Percentiles rank a stretch among this genome's conserved stretches.
Evolutionary conservation across 768 basidiomycete species (phyloP).

Genomic region (Macrolepiota dolichaula): DNA sequence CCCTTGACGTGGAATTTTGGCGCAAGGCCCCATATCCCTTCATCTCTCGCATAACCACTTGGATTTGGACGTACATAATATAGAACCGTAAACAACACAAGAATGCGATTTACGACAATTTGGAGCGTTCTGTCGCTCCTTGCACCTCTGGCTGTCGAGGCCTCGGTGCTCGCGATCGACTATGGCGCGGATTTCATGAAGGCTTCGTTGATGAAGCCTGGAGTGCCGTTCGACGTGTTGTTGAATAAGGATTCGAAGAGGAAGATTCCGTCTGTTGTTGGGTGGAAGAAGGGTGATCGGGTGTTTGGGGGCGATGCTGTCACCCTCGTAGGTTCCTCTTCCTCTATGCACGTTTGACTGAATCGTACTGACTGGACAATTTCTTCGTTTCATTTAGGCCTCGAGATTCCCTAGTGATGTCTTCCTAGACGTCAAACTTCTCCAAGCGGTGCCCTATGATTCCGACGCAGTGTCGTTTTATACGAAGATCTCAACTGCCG

Average conservation of each 20-base stretch:
- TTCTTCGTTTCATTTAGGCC: conserved; percentile 52
- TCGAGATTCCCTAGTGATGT: conserved; percentile 88
- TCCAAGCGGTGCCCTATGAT: conserved; percentile 68
- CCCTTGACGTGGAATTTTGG: neutral
- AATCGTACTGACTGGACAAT: conserved; percentile 4
- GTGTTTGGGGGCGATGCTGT: conserved; percentile 88
- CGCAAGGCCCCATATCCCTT: neutral
- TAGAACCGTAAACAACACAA: neutral
- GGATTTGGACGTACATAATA: neutral
- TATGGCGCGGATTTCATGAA: conserved; percentile 99
- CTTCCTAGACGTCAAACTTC: conserved; percentile 80
- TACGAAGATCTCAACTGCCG: conserved; percentile 50
- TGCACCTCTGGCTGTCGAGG: conserved; percentile 44
- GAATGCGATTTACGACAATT: conserved; percentile 36
- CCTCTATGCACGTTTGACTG: neutral
- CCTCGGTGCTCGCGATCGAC: conserved; percentile 92
- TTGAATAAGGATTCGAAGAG: conserved; percentile 97
- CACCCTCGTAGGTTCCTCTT: conserved; percentile 63
- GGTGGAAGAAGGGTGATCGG: conserved; percentile 89
- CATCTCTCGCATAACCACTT: neutral
- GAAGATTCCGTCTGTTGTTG: conserved; percentile 87
- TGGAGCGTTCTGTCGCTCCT: conserved; percentile 37
- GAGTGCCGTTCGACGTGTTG: conserved; percentile 91
- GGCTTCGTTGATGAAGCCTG: conserved; percentile 92
- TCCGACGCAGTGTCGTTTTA: conserved; percentile 60